Base-by-base conservation (phyloP, 257 asterid genomes). In the Primulina eburnea region DNA sequence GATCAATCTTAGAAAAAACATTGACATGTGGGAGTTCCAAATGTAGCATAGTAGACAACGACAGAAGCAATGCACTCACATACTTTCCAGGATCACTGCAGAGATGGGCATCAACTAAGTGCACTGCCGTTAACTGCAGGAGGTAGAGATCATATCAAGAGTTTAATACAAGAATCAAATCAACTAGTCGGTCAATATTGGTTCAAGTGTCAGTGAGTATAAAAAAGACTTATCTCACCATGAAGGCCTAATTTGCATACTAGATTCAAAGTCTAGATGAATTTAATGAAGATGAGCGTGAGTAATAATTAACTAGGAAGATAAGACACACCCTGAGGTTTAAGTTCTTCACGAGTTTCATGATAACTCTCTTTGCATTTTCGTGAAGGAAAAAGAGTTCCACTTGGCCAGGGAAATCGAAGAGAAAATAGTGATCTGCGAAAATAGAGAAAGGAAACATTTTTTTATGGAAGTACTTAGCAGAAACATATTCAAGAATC, bases 361-460 rank as follows among this genome's bases (percentile, higher is more conserved):
- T 91, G 70, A 94, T 79, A 67, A 89, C 89, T 37, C 75, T 71
- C 83, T 94, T 91, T 2, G 95, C 97, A 77, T 83, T 88, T 76
- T 80, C 81, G 57, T 94, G 97, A 65, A 94, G 95, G 80, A 94
- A 94, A 82, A 94, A 94, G 74, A 91, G 92, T 72, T 94, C 99
- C 80, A 94, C 99, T 86, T 93, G 99, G 65, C 97, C 97, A 58
- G 99, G 97, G 74, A 93, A 89, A 86, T 93, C 99, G 73, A 93
- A 93, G 68, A 93, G 96, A 66, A 93, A 80, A 84, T 93, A 93
- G 82, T 89, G 96, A 79, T 89, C 99, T 94, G 97, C 90, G n/a
- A 12, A 79, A 64, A 75, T 71, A 55, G 68, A 79, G 71, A 75
- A 79, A 73, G 63, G 24, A 53, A 60, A 55, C 29, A 61, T 26